Base-by-base conservation (phyloP, 371 early-diverging fungal genomes). In the Actinomucor elegans region DNA sequence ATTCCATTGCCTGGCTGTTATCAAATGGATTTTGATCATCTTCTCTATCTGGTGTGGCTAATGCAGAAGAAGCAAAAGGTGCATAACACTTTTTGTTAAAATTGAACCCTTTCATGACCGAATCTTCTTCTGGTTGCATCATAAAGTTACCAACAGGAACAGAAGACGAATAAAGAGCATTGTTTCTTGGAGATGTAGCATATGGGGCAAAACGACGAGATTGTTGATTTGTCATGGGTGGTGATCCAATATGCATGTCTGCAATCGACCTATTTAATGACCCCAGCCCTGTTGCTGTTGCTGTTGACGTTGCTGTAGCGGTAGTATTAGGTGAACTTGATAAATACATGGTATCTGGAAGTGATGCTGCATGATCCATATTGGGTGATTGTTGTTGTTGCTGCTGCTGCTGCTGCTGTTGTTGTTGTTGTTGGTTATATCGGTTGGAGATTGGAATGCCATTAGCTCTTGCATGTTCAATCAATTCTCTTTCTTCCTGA, bases 401-500 rank as follows among this genome's bases (percentile, higher is more conserved):
- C 4, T 23, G 20, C 26, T 17, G n/a, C 6, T 10, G 14, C 28
- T 49, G n/a, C 20, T 28, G 21, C 14, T n/a, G n/a, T 15, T 26
- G 14, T 14, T 32, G 7, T 14, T 17, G 14, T 18, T 47, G 54
- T 41, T 41, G 42, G n/a, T 17, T 57, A 55, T 51, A 32, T 8
- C 52, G 41, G 14, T 51, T 51, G 9, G 32, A 15, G 48, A 62
- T 52, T 20, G 54, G 55, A 10, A 49, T 49, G 6, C 59, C 59
- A 14, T 54, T 43, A 0, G 45, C 47, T 54, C 51, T 48, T 27
- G 58, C 64, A 47, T 33, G 57, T 31, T 29, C 27, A 29, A 50
- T 59, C 42, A 65, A 49, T 5, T 64, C 66, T 14, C 75, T 65
- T 66, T 85, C 83, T 12, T 73, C 77, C 59, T 80, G 73, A 1